phyloP scores from a whole-genome alignment of 441 rosid species.

The Erodium texanum region DNA sequence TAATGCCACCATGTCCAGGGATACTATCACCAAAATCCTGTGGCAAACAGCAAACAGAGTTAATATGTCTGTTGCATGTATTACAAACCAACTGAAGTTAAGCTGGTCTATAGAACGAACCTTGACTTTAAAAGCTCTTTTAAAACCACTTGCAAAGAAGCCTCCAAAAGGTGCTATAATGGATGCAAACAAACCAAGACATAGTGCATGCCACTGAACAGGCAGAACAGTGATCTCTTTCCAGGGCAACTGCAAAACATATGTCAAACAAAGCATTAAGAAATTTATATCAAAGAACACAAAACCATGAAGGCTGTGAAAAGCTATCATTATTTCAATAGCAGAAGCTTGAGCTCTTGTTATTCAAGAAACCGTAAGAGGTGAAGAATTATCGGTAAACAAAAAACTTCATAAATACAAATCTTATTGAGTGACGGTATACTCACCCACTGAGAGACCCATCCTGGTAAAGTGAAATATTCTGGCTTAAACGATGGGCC shows the following conservation, averaged over 20 bases:
- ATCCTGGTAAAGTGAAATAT: constrained; percentile 37
- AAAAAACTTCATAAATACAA: not conserved
- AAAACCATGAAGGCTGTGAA: not conserved
- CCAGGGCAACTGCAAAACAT: constrained; percentile 57
- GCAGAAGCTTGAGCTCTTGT: not conserved
- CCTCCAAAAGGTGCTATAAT: constrained; percentile 97
- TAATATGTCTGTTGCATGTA: not conserved
- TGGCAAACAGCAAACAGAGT: constrained; percentile 10
- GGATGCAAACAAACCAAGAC: constrained; percentile 82
- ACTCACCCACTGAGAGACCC: constrained; percentile 59
- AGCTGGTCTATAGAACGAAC: constrained; percentile 22
- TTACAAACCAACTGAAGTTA: not conserved
- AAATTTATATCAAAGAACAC: not conserved
- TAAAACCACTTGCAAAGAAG: constrained; percentile 89
- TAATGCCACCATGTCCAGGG: constrained; percentile 93
- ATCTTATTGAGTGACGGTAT: constrained; percentile 15
- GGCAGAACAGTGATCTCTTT: constrained; percentile 59
- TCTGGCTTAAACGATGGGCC: constrained; percentile 74
- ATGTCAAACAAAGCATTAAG: not conserved
- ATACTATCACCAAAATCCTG: constrained; percentile 97
- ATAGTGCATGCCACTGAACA: constrained; percentile 86
- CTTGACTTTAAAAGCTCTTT: constrained; percentile 90
- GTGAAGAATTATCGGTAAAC: not conserved
- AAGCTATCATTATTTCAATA: not conserved
- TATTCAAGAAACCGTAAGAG: not conserved